A percentile compares a stretch with the other conserved stretches of the same genome.
These are phyloP conservation scores for Daldinia concentrica DNA, from an alignment of 495 filamentous ascomycete genomes.

Conservation along the genomic window DNA sequence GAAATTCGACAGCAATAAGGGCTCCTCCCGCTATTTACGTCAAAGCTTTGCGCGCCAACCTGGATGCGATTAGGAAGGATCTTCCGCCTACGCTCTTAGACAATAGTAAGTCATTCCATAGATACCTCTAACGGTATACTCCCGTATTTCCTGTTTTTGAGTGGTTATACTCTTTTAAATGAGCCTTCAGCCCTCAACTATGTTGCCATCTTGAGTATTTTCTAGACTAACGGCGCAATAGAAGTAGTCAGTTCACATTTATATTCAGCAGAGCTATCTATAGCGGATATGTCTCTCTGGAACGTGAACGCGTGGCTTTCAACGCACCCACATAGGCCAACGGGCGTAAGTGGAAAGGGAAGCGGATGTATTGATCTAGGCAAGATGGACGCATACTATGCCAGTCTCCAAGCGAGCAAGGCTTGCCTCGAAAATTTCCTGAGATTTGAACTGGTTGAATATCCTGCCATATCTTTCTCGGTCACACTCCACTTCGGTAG, in stretches of 20 bases:
- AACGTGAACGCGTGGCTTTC: constrained; percentile 33
- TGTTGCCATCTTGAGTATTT: background rate
- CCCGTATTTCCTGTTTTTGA: background rate
- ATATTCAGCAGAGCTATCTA: constrained; percentile 33
- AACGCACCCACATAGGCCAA: constrained; percentile 12
- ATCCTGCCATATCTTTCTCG: constrained; percentile 35
- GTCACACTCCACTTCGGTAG: constrained; percentile 40
- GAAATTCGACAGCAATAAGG: constrained; percentile 10
- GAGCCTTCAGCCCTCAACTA: background rate
- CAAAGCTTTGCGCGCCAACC: constrained; percentile 30
- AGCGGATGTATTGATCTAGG: constrained; percentile 27
- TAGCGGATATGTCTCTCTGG: constrained; percentile 42
- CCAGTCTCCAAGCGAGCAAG: constrained; percentile 33
- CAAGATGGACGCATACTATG: constrained; percentile 40
- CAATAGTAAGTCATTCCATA: constrained; percentile 31
- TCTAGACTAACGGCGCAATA: constrained; percentile 8
- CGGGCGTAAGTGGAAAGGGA: background rate
- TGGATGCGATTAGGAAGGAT: constrained; percentile 35
- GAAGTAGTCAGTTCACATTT: constrained; percentile 25
- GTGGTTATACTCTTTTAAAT: background rate
- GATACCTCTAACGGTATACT: background rate
- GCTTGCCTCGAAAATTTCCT: constrained; percentile 42
- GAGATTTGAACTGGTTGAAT: constrained; percentile 21
- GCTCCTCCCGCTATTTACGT: constrained; percentile 31
- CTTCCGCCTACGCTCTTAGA: constrained; percentile 29